phyloP scores from a whole-genome alignment of 2,329 filamentous ascomycete species.

The Aurifilum marmelostoma region DNA sequence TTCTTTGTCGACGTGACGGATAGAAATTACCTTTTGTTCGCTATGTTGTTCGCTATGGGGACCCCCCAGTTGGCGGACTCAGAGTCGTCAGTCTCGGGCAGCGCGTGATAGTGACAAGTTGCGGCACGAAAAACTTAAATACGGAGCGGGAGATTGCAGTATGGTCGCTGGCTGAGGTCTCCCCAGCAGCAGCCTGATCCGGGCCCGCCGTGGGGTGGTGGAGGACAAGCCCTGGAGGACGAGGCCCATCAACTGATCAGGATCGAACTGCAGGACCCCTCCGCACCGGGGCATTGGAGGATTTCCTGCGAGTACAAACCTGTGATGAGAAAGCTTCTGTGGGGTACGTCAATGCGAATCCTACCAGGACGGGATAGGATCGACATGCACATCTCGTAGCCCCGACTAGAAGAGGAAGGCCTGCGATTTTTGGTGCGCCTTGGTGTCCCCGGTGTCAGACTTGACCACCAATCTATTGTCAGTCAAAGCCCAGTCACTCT shows the following conservation, averaged over 20 bases:
- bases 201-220: background rate
- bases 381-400: background rate
- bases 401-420: background rate
- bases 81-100: background rate
- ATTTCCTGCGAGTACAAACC: background rate
- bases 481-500: background rate
- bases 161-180: background rate
- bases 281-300: background rate
- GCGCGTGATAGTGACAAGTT: background rate
- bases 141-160: background rate
- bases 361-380: background rate
- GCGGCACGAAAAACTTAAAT: background rate
- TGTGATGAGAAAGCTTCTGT: slow-evolving; percentile 1
- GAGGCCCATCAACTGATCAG: background rate
- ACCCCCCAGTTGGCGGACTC: background rate
- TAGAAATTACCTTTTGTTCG: background rate
- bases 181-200: background rate
- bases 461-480: background rate
- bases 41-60: background rate
- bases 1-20: background rate
- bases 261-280: background rate
- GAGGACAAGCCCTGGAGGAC: background rate
- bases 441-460: background rate
- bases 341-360: slow-evolving; percentile 8
- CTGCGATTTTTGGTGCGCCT: background rate